Conservation (phyloP, 371 early-diverging fungal genomes). For the Actinomortierella ambigua region DNA sequence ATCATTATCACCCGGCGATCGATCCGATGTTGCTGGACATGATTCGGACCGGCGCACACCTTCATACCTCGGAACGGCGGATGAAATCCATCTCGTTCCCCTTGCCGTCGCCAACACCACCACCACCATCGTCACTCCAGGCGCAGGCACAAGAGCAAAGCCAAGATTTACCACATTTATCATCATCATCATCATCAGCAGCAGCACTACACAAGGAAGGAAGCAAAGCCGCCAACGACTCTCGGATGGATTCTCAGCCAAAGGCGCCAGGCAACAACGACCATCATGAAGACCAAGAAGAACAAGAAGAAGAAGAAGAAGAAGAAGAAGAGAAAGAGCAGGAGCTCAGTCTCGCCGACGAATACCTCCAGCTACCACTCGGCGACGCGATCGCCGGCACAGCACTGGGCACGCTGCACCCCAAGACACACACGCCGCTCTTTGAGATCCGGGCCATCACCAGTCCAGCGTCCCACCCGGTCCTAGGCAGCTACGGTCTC, state of each 20-base stretch:
- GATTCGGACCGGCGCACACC: not conserved
- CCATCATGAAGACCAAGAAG: not conserved
- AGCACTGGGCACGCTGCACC: too few species aligned
- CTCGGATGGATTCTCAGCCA: too few species aligned
- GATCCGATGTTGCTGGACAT: slow-evolving; percentile 11
- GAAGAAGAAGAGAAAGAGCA: slow-evolving; percentile 11
- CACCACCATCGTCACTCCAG: too few species aligned
- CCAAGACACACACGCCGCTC: not conserved
- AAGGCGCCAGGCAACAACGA: too few species aligned
- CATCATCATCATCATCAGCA: too few species aligned
- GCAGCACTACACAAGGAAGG: too few species aligned
- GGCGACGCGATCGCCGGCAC: slow-evolving; percentile 30
- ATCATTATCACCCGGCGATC: slow-evolving; percentile 38
- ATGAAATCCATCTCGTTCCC: too few species aligned
- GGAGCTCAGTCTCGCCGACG: not conserved
- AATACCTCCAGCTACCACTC: slow-evolving; percentile 36
- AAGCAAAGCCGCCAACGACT: too few species aligned
- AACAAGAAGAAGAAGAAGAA: not conserved
- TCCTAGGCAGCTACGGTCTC: slow-evolving; percentile 40
- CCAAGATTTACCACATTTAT: too few species aligned
- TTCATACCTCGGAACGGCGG: too few species aligned
- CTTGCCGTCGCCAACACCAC: too few species aligned
- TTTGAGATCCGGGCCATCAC: slow-evolving; percentile 30
- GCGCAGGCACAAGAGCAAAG: too few species aligned
- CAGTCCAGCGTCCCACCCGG: slow-evolving; percentile 30